Conservation (phyloP, 169 alveolate genomes). For the Plasmodium fragile region DNA sequence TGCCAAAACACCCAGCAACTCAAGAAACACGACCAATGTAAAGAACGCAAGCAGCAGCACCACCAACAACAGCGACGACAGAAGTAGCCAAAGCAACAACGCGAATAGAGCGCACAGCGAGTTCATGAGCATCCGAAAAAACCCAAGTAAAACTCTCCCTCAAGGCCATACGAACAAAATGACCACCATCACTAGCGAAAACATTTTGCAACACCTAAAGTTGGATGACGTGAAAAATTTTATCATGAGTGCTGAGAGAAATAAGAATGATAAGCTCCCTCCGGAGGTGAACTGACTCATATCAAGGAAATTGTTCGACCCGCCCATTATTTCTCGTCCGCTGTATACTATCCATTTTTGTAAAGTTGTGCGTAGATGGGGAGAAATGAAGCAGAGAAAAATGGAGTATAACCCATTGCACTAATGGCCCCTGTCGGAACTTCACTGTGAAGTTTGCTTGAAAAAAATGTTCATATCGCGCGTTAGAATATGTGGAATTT, state of each 20-base stretch:
- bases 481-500: too few species aligned
- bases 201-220: conserved; percentile 41
- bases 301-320: background rate
- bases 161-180: background rate
- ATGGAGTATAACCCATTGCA: too few species aligned
- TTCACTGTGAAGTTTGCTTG: too few species aligned
- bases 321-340: background rate
- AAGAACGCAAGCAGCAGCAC: background rate
- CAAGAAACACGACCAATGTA: background rate
- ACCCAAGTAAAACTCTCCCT: background rate
- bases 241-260: conserved; percentile 52
- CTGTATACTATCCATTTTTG: background rate
- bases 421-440: too few species aligned
- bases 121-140: background rate
- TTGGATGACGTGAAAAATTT: conserved; percentile 51
- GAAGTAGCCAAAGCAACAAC: background rate
- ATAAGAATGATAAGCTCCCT: conserved; percentile 1
- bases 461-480: too few species aligned
- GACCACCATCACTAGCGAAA: background rate
- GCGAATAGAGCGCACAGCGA: background rate
- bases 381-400: background rate
- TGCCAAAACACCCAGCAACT: background rate
- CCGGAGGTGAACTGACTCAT: conserved; percentile 11
- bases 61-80: background rate
- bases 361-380: background rate